These are phyloP conservation scores for Bipolaris victoriae DNA, from an alignment of 2,329 filamentous ascomycete species.

Conservation along the genomic window DNA sequence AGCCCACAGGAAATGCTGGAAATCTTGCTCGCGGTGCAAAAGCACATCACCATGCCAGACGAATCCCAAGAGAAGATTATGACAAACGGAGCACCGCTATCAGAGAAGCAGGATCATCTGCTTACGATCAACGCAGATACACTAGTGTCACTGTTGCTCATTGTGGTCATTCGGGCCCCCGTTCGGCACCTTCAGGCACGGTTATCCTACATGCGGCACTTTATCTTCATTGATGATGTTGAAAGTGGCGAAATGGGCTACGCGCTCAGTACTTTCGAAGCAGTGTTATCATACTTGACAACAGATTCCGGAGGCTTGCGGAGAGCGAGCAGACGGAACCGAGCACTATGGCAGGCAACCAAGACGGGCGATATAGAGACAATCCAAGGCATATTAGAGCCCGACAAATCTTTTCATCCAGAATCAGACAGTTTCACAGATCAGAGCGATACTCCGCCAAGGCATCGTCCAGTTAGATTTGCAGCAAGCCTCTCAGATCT, in stretches of 20 bases:
- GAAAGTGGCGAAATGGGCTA: conserved; percentile 97
- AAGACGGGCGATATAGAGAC: conserved; percentile 77
- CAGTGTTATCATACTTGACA: conserved; percentile 85
- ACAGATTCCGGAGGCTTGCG: conserved; percentile 81
- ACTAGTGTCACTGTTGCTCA: conserved; percentile 85
- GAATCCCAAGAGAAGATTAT: conserved; percentile 25
- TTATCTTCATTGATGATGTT: conserved; percentile 97
- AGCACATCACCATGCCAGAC: conserved; percentile 73
- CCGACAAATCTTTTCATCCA: conserved; percentile 57
- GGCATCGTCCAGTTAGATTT: conserved; percentile 40
- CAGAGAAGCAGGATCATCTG: conserved; percentile 61
- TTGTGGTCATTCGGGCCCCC: conserved; percentile 90
- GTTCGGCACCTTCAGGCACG: conserved; percentile 86
- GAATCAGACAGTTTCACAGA: conserved; percentile 35
- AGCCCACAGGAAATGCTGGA: conserved; percentile 91
- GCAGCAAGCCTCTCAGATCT: conserved; percentile 40
- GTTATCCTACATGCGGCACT: conserved; percentile 93
- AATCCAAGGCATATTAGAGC: conserved; percentile 80
- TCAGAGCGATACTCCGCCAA: conserved; percentile 34
- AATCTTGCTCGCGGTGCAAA: conserved; percentile 78
- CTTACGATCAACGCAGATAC: conserved; percentile 85
- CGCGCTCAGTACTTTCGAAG: conserved; percentile 93
- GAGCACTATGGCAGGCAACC: conserved; percentile 84
- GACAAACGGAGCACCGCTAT: conserved; percentile 38
- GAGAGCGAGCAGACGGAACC: conserved; percentile 84